A percentile compares a stretch with the other conserved stretches of the same genome.
phyloP scores from a whole-genome alignment of 2,329 filamentous ascomycete genomes.

The Aspergillus versicolor region DNA sequence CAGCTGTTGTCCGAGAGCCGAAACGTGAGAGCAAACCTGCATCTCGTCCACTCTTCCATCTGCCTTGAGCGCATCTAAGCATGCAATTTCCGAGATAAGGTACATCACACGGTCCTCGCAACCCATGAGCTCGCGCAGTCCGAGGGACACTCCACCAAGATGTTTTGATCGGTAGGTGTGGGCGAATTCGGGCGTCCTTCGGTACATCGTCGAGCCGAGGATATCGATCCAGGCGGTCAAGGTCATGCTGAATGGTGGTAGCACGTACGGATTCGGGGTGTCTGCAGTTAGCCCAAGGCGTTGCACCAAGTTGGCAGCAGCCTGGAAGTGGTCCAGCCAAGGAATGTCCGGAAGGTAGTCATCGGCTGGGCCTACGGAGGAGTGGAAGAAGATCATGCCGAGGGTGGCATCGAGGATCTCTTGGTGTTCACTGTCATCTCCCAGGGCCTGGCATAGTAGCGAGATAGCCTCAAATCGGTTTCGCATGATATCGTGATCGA shows the following conservation, averaged over 20 bases:
- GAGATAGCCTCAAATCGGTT: conserved; percentile 88
- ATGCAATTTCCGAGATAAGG: conserved; percentile 94
- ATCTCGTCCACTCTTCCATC: conserved; percentile 79
- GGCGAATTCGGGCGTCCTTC: conserved; percentile 80
- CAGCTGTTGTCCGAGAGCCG: conserved; percentile 82
- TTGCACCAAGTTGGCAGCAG: conserved; percentile 78
- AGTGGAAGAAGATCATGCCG: conserved; percentile 95
- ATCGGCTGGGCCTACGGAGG: conserved; percentile 80
- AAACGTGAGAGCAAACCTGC: conserved; percentile 83
- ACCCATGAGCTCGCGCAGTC: conserved; percentile 90
- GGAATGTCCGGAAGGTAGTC: conserved; percentile 86
- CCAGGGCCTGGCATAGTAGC: conserved; percentile 78
- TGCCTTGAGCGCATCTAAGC: conserved; percentile 82
- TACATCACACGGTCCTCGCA: conserved; percentile 98
- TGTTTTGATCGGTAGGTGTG: conserved; percentile 97
- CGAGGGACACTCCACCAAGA: conserved; percentile 63
- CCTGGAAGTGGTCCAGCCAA: conserved; percentile 97
- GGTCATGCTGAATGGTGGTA: conserved; percentile 92
- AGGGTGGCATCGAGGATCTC: conserved; percentile 90
- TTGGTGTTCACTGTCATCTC: conserved; percentile 75
- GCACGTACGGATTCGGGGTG: conserved; percentile 61
- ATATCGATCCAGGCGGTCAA: conserved; percentile 92
- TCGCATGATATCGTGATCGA: conserved; percentile 88
- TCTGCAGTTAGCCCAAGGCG: conserved; percentile 76
- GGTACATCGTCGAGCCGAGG: conserved; percentile 87